Base-by-base conservation (phyloP, 2,329 filamentous ascomycete species). In the Tolypocladium cylindrosporum region DNA sequence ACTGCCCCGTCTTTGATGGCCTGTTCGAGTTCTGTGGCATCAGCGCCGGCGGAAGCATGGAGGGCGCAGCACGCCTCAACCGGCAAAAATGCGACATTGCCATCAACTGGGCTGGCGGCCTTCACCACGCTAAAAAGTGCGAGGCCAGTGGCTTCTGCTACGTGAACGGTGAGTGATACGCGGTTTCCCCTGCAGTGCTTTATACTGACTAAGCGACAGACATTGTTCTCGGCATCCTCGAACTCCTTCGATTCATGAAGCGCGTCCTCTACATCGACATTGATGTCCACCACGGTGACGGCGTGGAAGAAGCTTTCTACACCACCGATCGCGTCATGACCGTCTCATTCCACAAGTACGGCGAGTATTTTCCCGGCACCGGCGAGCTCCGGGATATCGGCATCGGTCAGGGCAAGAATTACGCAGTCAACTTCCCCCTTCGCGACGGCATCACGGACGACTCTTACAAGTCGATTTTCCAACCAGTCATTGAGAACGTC, bases 141-240 rank as follows among this genome's bases (percentile, higher is more conserved):
- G 91, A 97, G 75, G 94, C 94, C 60, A 93, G 88, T 66, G 94
- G 94, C 41, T 99, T 99, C 77, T 99, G 94, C 78, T 99, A 99
- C 72, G 90, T 97, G 66, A 99, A 99, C 71, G 93, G 90, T 83
- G 84, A 79, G 75, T 79, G 16, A 6, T 21, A 1, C 5, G 9
- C 10, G 31, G 4, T 8, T 10, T 34, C 5, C 16, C 9, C 19
- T 3, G 21, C 9, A 1, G 10, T 8, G 10, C 5, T 4, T n/a
- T 3, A 3, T 19, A 13, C 56, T 60, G 24, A 60, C 43, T 7
- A 8, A 6, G 40, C 19, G 37, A 13, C 76, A 97, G 84, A 99
- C 73, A 97, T 99, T 62, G 94, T 99, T 40, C 87, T 99, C 43
- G 91, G 91, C 39, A 96, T 97, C 64, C 86, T 97, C 55, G 91